phyloP scores from a whole-genome alignment of 2,329 filamentous ascomycete genomes.

The Aspergillus sp. region DNA sequence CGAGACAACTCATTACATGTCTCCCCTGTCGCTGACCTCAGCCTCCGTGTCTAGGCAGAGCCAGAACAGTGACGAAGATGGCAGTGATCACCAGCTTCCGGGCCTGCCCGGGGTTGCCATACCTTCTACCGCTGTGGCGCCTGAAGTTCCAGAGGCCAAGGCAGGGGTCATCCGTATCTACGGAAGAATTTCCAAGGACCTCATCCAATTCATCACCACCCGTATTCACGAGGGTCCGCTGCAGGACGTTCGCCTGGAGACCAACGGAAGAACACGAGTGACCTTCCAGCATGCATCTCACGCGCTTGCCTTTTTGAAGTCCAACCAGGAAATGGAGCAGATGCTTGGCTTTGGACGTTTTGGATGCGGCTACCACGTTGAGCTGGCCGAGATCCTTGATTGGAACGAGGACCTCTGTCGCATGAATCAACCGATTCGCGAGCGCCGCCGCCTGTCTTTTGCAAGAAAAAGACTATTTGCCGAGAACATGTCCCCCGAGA shows the following conservation, averaged over 20 bases:
- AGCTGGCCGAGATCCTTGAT: slow-evolving; percentile 29
- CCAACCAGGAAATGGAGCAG: slow-evolving; percentile 28
- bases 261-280: slow-evolving; percentile 32
- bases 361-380: slow-evolving; percentile 31
- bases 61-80: slow-evolving; percentile 17
- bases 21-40: slow-evolving; percentile 15
- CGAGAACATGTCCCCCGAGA: slow-evolving; percentile 30
- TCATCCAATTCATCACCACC: slow-evolving; percentile 32
- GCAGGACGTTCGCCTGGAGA: slow-evolving; percentile 37
- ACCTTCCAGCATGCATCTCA: slow-evolving; percentile 40
- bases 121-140: slow-evolving; percentile 3
- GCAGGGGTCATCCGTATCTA: slow-evolving; percentile 29
- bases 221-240: slow-evolving; percentile 41
- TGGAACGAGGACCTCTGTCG: slow-evolving; percentile 35
- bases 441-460: slow-evolving; percentile 44
- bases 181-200: slow-evolving; percentile 23
- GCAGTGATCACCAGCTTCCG: background rate
- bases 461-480: slow-evolving; percentile 39
- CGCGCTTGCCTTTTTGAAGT: slow-evolving; percentile 34
- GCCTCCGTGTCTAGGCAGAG: slow-evolving; percentile 16
- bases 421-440: slow-evolving; percentile 37
- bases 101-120: slow-evolving; percentile 5
- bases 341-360: slow-evolving; percentile 33
- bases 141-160: slow-evolving; percentile 25
- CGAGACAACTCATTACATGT: slow-evolving; percentile 16